Evolutionary conservation across 441 rosid species (phyloP), one percentile per base, ranked within the genome.

Genomic region (Gossypium schwendimanii): DNA sequence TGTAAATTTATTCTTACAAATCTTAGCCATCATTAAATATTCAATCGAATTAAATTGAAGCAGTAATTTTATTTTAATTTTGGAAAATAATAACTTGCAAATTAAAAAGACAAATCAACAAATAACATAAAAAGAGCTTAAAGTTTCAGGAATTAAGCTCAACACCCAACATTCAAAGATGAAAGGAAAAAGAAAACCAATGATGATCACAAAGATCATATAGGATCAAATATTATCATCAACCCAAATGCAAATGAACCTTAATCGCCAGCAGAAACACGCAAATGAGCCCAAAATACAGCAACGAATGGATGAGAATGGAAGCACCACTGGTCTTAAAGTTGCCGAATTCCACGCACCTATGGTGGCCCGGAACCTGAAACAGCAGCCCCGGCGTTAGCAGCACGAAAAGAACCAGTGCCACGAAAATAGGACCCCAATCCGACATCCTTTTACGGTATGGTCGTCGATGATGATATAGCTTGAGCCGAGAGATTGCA

Each of bases 331-430:
- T 89, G 1, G 92, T 89, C 80, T 81, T 84, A 71, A 89, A 82
- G 72, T 82, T 89, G 44, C 89, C 92, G 59, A 87, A 89, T 75
- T 89, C 92, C 5, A 87, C 84, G 54, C 77, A 75, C 74, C 81
- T 70, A 24, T 70, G 80, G 61, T 66, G 65, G 18, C 91, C 94
- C 0, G 94, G 94, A 10, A 89, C 73, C 87, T 87, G 92, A 69
- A 89, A 86, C 82, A 89, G 78, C 66, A 89, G 87, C 4, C 94
- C 94, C 33, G 94, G 92, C 15, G 88, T 82, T 4, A 89, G 83
- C 83, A 89, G 70, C 84, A 87, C 87, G 63, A 84, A 89, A 61
- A 89, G 76, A 62, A 89, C 69, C 88, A 84, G 83, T 60, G 89
- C 80, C 63, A 88, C 88, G 60, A 88, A 71, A 20, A 88, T 75